These are phyloP conservation scores for Aspergillus fijiensis DNA, from an alignment of 2,329 filamentous ascomycete genomes.

Conservation along the genomic window DNA sequence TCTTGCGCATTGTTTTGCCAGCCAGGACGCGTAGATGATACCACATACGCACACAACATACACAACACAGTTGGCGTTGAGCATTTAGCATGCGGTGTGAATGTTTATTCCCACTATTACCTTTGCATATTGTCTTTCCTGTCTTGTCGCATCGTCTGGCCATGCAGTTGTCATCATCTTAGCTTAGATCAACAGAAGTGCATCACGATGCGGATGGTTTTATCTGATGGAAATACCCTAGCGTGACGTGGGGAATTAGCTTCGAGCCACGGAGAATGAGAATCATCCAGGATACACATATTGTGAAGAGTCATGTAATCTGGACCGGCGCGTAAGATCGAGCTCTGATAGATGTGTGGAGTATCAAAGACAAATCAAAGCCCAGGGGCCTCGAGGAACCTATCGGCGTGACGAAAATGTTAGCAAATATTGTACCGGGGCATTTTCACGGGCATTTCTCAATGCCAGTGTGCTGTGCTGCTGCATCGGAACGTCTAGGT, in stretches of 20 bases:
- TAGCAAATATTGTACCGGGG: too few relatives aligned
- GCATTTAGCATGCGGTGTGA: constrained; percentile 40
- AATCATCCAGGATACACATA: constrained; percentile 4
- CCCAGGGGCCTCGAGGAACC: too few relatives aligned
- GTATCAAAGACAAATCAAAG: too few relatives aligned
- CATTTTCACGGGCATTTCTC: too few relatives aligned
- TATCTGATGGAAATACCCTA: constrained; percentile 5
- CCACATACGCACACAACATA: constrained; percentile 8
- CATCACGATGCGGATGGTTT: constrained; percentile 9
- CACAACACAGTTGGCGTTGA: constrained; percentile 24
- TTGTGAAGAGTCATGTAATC: background rate
- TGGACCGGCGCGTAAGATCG: too few relatives aligned
- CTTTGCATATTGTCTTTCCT: constrained; percentile 18
- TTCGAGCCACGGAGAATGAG: constrained; percentile 8
- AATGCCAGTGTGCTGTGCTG: too few relatives aligned
- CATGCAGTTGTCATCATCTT: constrained; percentile 1
- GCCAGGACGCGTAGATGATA: constrained; percentile 23
- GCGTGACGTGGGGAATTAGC: constrained; percentile 12
- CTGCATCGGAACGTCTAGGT: too few relatives aligned
- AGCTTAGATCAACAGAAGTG: constrained; percentile 16
- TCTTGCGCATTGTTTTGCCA: constrained; percentile 12
- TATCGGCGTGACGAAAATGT: too few relatives aligned
- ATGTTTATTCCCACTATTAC: constrained; percentile 22
- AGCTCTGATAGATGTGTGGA: too few relatives aligned
- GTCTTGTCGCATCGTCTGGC: constrained; percentile 4